These are phyloP conservation scores for Brassica cretica DNA, from an alignment of 345 rosid genomes.

Conservation along the genomic window DNA sequence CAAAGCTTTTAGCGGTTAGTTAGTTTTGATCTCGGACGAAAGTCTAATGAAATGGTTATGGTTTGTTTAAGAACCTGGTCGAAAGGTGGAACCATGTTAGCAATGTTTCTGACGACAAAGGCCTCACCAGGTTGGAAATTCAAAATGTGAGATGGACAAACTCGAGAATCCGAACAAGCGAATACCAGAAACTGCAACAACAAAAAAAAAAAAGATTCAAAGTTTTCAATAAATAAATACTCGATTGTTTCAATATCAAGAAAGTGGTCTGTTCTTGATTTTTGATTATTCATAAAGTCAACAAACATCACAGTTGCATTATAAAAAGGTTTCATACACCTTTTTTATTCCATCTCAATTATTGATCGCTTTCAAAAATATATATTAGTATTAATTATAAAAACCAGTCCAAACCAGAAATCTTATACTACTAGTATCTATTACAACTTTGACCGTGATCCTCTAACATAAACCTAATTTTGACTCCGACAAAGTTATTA, in stretches of 20 bases:
- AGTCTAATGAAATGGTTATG: background rate
- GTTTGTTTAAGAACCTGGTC: constrained; percentile 37
- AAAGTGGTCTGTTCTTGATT: background rate
- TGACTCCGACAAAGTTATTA: too few relatives aligned
- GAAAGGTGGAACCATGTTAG: constrained; percentile 84
- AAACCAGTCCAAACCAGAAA: too few relatives aligned
- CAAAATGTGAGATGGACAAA: constrained; percentile 86
- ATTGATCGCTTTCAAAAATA: background rate
- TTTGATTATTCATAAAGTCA: constrained; percentile 26
- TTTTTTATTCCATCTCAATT: background rate
- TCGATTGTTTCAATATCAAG: background rate
- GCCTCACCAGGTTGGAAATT: constrained; percentile 93
- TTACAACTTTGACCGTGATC: too few relatives aligned
- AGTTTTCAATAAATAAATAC: background rate
- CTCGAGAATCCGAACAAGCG: constrained; percentile 94
- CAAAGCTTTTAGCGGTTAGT: background rate
- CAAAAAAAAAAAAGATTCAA: background rate
- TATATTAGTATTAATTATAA: too few relatives aligned
- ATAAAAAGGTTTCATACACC: constrained; percentile 6
- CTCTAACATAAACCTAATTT: too few relatives aligned
- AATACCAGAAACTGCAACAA: constrained; percentile 77
- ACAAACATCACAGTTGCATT: constrained; percentile 7
- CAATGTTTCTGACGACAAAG: constrained; percentile 81
- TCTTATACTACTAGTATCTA: too few relatives aligned
- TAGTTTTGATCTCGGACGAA: background rate